Base-by-base conservation (phyloP, 106 monocot genomes). In the Agapanthus africanus region DNA sequence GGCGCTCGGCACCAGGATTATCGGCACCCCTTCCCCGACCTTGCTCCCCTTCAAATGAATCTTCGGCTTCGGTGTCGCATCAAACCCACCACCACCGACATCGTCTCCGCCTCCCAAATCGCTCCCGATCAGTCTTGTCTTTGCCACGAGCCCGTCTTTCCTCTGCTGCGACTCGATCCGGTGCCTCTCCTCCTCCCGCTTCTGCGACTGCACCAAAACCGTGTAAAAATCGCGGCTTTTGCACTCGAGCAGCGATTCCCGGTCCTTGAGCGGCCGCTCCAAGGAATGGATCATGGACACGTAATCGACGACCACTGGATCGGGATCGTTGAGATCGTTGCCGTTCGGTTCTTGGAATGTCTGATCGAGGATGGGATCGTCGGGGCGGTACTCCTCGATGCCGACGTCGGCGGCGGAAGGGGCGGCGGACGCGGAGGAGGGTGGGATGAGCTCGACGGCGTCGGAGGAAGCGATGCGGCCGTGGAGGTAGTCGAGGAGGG, bases 1-100 rank as follows among this genome's bases (percentile, higher is more conserved):
- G 11, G 99, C 99, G 66, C 99, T 99, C 1, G 99, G 99, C 63
- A 99, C 99, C 27, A 99, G 67, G n/a, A 99, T 99, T 36, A 99
- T 93, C 25, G 99, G 99, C 65, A 99, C 90, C 6, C 92, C 92
- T 36, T 93, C 89, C 60, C 88, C 88, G 42, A 88, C 63, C 78
- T 84, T 91, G 47, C 77, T 73, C 68, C 85, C 85, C 63, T 82
- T 85, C n/a, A 85, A 51, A 37, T 77, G 78, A 33, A 61, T 61
- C 85, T 84, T 88, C 11, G 88, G 80, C 73, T 83, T 84, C 4
- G 76, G 67, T 22, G 54, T 69, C 1, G 70, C 68, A 7, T 75
- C 84, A n/a, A 64, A 54, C 11, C 51, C 79, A 0, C 41, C n/a
- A n/a, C n/a, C n/a, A n/a, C n/a, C 70, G 1, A 15, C 74, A 6